These are phyloP conservation scores for Auriculariales sp. DNA, from an alignment of 768 basidiomycete species.

Conservation along the genomic window DNA sequence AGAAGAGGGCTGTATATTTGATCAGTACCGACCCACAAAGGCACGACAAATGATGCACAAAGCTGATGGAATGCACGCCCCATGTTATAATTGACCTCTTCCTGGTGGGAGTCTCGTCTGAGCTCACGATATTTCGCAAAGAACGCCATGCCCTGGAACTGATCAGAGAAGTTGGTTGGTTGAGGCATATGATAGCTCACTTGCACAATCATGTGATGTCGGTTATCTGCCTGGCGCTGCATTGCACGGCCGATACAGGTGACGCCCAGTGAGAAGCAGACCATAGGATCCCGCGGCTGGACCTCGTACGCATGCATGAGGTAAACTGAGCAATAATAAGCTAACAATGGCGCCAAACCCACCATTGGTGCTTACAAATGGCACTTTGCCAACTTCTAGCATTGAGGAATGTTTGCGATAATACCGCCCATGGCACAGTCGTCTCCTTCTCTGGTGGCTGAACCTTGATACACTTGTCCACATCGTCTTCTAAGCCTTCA, in stretches of 20 bases:
- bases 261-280: conserved; percentile 71
- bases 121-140: conserved; percentile 65
- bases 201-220: conserved; percentile 78
- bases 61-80: conserved; percentile 85
- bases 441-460: conserved; percentile 37
- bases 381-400: conserved; percentile 84
- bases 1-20: conserved; percentile 45
- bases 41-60: conserved; percentile 30
- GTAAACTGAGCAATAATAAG: conserved; percentile 43
- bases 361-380: conserved; percentile 48
- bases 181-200: conserved; percentile 15
- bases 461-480: conserved; percentile 18
- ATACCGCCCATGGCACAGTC: conserved; percentile 54
- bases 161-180: conserved; percentile 10
- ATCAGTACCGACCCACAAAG: not conserved
- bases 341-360: not conserved
- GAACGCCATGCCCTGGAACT: conserved; percentile 66
- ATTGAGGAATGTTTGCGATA: conserved; percentile 73
- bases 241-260: conserved; percentile 82
- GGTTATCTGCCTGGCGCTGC: conserved; percentile 88
- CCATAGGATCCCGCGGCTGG: conserved; percentile 67
- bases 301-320: conserved; percentile 79
- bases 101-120: conserved; percentile 28
- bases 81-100: conserved; percentile 89
- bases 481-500: conserved; percentile 26